These are phyloP conservation scores for Curvularia verruculosa DNA, from an alignment of 2,329 filamentous ascomycete species.

Conservation along the genomic window DNA sequence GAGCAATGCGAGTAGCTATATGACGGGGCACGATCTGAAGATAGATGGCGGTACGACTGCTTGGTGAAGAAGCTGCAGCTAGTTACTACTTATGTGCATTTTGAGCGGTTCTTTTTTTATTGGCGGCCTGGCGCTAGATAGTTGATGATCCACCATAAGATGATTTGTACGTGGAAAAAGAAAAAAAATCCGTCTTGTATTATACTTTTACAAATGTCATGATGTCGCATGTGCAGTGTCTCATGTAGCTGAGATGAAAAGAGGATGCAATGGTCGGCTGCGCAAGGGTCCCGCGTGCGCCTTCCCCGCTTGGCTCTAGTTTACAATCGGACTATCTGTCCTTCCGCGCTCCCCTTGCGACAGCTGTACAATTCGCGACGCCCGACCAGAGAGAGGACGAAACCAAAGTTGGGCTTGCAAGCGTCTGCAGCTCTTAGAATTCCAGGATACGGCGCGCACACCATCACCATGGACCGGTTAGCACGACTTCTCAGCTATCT, in stretches of 20 bases:
- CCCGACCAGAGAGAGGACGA: slow-evolving; percentile 20
- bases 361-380: slow-evolving; percentile 30
- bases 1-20: slow-evolving; percentile 46
- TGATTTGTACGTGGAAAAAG: background rate
- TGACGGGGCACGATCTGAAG: slow-evolving; percentile 45
- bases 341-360: slow-evolving; percentile 32
- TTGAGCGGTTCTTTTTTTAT: too few species aligned
- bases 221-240: background rate
- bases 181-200: background rate
- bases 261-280: background rate
- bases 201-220: background rate
- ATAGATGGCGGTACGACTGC: slow-evolving; percentile 46
- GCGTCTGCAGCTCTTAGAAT: slow-evolving; percentile 20
- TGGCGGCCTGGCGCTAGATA: background rate
- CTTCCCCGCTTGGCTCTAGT: slow-evolving; percentile 20
- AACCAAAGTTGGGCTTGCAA: slow-evolving; percentile 18
- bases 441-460: slow-evolving; percentile 14
- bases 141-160: background rate
- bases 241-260: background rate
- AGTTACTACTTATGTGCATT: slow-evolving; percentile 1
- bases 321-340: slow-evolving; percentile 42
- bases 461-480: slow-evolving; percentile 45
- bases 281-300: slow-evolving; percentile 16
- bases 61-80: slow-evolving; percentile 29
- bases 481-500: slow-evolving; percentile 40